Conservation (phyloP, 2,329 filamentous ascomycete genomes). For the Harringtonia aguacate region DNA sequence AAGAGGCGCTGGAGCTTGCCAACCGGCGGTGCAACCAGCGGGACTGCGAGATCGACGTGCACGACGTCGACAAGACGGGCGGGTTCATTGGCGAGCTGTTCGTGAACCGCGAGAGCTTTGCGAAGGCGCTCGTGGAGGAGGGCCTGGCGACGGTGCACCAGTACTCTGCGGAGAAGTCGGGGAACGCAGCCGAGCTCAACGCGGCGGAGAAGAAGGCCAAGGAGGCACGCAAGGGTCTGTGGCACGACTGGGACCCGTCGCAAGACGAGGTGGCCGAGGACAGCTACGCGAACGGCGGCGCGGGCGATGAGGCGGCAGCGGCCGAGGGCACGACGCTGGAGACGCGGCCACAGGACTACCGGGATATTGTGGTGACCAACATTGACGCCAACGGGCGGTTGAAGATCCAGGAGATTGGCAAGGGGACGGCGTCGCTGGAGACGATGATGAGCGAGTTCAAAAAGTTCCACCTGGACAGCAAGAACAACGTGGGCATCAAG, state of each 20-base stretch:
- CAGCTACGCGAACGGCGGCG: constrained; percentile 34
- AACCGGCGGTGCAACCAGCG: constrained; percentile 83
- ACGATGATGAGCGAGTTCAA: constrained; percentile 86
- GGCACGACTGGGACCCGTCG: constrained; percentile 90
- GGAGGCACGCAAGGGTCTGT: constrained; percentile 76
- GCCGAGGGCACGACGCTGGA: constrained; percentile 39
- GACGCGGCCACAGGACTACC: constrained; percentile 72
- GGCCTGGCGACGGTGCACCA: constrained; percentile 85
- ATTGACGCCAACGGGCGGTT: constrained; percentile 72
- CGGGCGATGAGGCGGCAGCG: constrained; percentile 38
- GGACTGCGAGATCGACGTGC: constrained; percentile 90
- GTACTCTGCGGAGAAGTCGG: constrained; percentile 92
- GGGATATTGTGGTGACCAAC: constrained; percentile 85
- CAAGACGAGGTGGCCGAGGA: constrained; percentile 57
- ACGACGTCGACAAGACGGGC: constrained; percentile 91
- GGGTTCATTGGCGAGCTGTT: constrained; percentile 95
- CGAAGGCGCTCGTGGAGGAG: constrained; percentile 87
- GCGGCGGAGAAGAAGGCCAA: constrained; percentile 84
- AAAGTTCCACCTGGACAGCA: constrained; percentile 76
- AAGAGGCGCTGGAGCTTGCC: constrained; percentile 88
- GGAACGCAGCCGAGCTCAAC: constrained; percentile 77
- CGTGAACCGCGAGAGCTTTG: constrained; percentile 90
- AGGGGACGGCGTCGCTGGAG: constrained; percentile 74
- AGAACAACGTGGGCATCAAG: constrained; percentile 64
- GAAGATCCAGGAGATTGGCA: constrained; percentile 85